Conservation (phyloP, 129 eudicot genomes). For the Flaveria bidentis region DNA sequence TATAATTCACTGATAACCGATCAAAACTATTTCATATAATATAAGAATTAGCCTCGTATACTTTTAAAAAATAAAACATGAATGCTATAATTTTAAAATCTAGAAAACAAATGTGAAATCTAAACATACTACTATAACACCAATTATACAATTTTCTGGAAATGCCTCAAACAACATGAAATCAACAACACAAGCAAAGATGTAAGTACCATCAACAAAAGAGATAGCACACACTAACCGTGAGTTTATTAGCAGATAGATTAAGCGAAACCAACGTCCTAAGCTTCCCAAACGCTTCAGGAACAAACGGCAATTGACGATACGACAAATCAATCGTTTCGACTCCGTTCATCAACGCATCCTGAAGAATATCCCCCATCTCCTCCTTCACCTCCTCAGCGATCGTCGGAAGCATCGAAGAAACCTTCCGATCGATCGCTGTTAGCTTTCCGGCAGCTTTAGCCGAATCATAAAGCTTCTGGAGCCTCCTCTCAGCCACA, state of each 20-base stretch:
- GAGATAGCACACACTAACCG: conserved; percentile 34
- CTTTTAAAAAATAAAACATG: no score
- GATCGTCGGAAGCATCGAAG: conserved; percentile 27
- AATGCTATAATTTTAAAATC: no score
- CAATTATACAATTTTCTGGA: no score
- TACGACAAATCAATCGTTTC: conserved; percentile 59
- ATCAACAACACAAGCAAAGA: no score
- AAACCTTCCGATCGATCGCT: conserved; percentile 33
- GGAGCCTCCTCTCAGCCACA: conserved; percentile 74
- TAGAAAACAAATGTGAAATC: no score
- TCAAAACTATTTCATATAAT: no score
- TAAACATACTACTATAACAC: no score
- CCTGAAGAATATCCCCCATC: conserved; percentile 65
- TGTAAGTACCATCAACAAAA: background rate
- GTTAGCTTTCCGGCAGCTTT: conserved; percentile 42
- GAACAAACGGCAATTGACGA: conserved; percentile 55
- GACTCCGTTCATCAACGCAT: conserved; percentile 49
- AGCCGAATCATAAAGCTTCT: conserved; percentile 76
- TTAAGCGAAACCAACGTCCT: conserved; percentile 59
- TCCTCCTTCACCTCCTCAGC: conserved; percentile 73
- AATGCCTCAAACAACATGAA: no score
- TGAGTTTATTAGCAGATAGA: conserved; percentile 69
- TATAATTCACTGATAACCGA: no score
- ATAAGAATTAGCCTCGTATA: no score
- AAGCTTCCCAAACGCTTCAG: conserved; percentile 81